Base-by-base conservation (phyloP, 345 rosid species). In the Gossypium rotundifolium region DNA sequence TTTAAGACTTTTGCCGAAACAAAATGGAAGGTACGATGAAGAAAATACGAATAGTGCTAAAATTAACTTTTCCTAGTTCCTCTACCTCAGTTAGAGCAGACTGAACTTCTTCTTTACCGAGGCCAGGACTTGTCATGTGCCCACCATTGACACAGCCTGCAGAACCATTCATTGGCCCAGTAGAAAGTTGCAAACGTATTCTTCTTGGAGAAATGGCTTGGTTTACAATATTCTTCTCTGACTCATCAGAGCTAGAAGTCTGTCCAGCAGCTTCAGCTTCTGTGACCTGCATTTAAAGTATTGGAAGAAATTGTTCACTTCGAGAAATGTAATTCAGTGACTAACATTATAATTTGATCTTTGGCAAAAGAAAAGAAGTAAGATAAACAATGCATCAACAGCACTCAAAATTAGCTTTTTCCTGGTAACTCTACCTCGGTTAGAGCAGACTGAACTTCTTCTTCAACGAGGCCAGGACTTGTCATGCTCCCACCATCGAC, bases 171-270 rank as follows among this genome's bases (percentile, higher is more conserved):
- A 57, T 13, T 22, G 29, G 62, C 23, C 33, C 62, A 22, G 29
- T 10, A 57, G 62, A 57, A 57, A 57, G 33, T 57, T 57, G 29
- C 62, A 57, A 57, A 13, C 62, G 90, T 74, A 92, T 70, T 81
- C 93, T 89, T 79, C 91, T 85, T 22, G 80, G 78, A 78, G 94
- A 92, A 9, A 27, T 57, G 16, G 29, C 33, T 22, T 11, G 14
- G 23, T 57, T 22, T 20, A 22, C 62, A 57, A 57, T 57, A 57
- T 22, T 57, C 59, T 18, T 55, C 62, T 22, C 62, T 3, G 25
- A 57, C 62, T 57, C 62, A 3, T 22, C 16, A 57, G 62, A 57
- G 29, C 62, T 57, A 57, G 62, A 57, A 57, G 29, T 57, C 16
- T 57, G 27, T 3, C 62, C 63, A 11, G 17, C 38, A 75, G 63